Evolutionary conservation across 805 yeast genomes (phyloP).

Genomic region (Metschnikowia chrysomelidarum): DNA sequence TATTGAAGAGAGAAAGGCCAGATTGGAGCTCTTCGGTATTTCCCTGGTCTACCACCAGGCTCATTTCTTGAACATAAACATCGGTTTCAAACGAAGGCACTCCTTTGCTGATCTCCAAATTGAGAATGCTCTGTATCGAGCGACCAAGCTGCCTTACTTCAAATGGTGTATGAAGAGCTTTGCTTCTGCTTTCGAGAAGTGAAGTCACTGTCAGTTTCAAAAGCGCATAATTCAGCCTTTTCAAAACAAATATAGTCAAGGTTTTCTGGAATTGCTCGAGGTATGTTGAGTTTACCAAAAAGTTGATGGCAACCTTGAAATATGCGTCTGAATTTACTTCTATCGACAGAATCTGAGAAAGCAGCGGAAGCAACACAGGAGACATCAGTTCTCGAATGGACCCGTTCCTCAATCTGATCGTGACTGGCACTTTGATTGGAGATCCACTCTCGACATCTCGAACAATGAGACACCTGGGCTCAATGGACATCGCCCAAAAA

Average conservation of each 20-base stretch:
- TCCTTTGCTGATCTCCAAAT: conserved; percentile 23
- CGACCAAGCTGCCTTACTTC: conserved; percentile 24
- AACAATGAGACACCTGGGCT: conserved; percentile 74
- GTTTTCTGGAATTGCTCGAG: conserved; percentile 42
- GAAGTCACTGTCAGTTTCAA: conserved; percentile 32
- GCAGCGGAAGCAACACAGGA: conserved; percentile 70
- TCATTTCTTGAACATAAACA: conserved; percentile 28
- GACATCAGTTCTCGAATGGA: conserved; percentile 34
- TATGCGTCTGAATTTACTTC: conserved; percentile 47
- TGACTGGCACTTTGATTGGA: conserved; percentile 50
- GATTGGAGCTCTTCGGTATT: conserved; percentile 22
- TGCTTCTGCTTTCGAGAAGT: conserved; percentile 36
- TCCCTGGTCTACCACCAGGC: conserved; percentile 16
- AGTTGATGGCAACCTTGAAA: conserved; percentile 51
- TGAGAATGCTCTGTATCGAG: conserved; percentile 25
- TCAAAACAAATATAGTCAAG: conserved; percentile 51
- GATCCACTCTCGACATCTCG: conserved; percentile 63
- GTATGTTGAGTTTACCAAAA: conserved; percentile 41
- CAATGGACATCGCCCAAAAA: conserved; percentile 85
- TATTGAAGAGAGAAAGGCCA: conserved; percentile 43
- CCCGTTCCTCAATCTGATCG: conserved; percentile 40
- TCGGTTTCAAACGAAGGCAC: conserved; percentile 30
- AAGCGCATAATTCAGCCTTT: conserved; percentile 41
- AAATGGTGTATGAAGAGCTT: conserved; percentile 24
- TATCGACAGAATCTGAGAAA: conserved; percentile 48